Base-by-base conservation (phyloP, 192 early-diverging fungal species). In the Phlyctochytrium bullatum region DNA sequence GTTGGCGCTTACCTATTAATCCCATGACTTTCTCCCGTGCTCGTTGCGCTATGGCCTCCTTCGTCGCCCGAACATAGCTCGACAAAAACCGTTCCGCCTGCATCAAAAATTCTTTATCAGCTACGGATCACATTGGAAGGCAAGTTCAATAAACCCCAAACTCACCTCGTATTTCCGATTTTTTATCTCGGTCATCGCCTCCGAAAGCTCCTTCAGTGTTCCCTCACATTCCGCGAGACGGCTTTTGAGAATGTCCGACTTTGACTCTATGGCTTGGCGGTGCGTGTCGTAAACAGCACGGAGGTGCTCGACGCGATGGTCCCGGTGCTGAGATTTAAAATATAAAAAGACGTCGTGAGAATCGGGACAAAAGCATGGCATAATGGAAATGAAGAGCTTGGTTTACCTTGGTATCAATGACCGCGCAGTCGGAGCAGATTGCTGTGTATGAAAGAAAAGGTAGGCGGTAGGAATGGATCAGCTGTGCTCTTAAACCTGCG, bases 381-480 rank as follows among this genome's bases (percentile, higher is more conserved):
- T n/a, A n/a, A n/a, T n/a, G n/a, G n/a, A n/a, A n/a, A n/a, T n/a
- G n/a, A n/a, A n/a, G n/a, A n/a, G n/a, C n/a, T n/a, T n/a, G n/a
- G n/a, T n/a, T 35, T 59, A 81, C 80, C 51, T 64, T 77, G 20
- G 29, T 28, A 3, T 63, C 76, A 60, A 83, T 65, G 17, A 80
- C 69, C 16, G 73, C 75, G 64, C 82, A 83, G 56, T 83, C 82
- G 2, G 78, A 59, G 71, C 82, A 83, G 12, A 80, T 30, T 2
- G 71, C 67, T 50, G 40, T 50, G n/a, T n/a, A n/a, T n/a, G n/a
- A n/a, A n/a, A n/a, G n/a, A n/a, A n/a, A n/a, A n/a, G n/a, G n/a
- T n/a, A n/a, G n/a, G n/a, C n/a, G n/a, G n/a, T n/a, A n/a, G n/a
- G n/a, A n/a, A n/a, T n/a, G n/a, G n/a, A n/a, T n/a, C n/a, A n/a